Percentiles rank a stretch among this genome's conserved stretches.
These are phyloP conservation scores for Solanum hybrid DNA, from an alignment of 305 asterid genomes.

Conservation along the genomic window DNA sequence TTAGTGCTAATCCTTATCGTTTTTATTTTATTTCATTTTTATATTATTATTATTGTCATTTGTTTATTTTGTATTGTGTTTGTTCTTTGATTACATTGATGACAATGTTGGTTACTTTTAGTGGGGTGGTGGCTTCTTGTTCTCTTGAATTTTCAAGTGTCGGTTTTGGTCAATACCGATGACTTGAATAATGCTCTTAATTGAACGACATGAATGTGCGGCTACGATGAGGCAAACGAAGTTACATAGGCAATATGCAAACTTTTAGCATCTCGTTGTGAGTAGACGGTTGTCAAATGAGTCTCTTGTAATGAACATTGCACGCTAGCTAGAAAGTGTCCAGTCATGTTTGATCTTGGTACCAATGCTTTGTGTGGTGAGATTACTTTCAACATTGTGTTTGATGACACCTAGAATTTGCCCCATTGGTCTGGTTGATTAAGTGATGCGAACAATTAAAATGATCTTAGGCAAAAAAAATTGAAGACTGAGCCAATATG, in stretches of 20 bases:
- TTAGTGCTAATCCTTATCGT: no score
- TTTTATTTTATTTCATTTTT: no score
- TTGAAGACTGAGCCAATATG: no score
- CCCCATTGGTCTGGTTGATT: not conserved
- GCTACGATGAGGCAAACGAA: not conserved
- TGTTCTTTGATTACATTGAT: no score
- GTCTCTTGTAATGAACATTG: not conserved
- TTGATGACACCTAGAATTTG: not conserved
- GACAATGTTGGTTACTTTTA: no score
- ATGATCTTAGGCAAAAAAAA: no score
- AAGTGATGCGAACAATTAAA: not conserved
- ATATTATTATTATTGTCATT: no score
- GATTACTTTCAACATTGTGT: no score
- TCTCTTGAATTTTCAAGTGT: no score
- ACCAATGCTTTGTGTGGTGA: no score
- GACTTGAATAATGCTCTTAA: not conserved
- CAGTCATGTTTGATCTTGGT: not conserved
- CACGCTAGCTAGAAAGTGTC: not conserved
- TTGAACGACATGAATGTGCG: not conserved
- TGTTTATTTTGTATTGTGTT: no score
- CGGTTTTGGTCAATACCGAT: not conserved
- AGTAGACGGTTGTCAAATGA: not conserved
- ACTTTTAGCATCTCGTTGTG: not conserved
- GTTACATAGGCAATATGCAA: not conserved
- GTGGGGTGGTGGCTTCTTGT: no score